phyloP scores from a whole-genome alignment of 2,329 filamentous ascomycete genomes.

The Pseudocercospora crystallina region DNA sequence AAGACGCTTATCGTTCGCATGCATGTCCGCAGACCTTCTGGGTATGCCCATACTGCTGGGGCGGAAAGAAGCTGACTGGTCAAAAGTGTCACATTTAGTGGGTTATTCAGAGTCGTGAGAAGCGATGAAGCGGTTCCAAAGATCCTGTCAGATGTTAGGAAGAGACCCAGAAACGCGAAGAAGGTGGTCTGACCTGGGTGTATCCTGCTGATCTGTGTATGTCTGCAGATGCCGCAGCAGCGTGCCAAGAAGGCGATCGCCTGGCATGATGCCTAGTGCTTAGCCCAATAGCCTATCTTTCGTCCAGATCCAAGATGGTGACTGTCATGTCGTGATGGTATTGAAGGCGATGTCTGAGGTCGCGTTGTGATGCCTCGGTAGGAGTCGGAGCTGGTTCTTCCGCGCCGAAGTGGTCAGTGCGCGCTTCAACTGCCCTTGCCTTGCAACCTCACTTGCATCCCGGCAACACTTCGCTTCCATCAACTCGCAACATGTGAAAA shows the following conservation, averaged over 20 bases:
- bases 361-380: background rate
- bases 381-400: background rate
- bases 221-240: constrained; percentile 64
- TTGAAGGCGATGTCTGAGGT: too few species aligned
- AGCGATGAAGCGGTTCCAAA: constrained; percentile 67
- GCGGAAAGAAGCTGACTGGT: constrained; percentile 71
- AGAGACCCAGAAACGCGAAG: background rate
- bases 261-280: constrained; percentile 60
- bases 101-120: constrained; percentile 69
- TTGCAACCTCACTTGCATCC: too few species aligned
- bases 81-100: constrained; percentile 70
- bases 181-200: constrained; percentile 49
- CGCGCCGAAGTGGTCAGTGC: too few species aligned
- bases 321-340: too few species aligned
- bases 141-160: constrained; percentile 39
- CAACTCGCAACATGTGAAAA: too few species aligned
- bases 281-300: too few species aligned
- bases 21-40: constrained; percentile 62
- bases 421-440: too few species aligned
- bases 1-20: constrained; percentile 69
- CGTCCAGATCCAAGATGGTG: too few species aligned
- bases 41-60: constrained; percentile 68
- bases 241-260: constrained; percentile 65
- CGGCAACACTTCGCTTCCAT: too few species aligned
- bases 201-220: constrained; percentile 59